These are phyloP conservation scores for Venturia aucupariae DNA, from an alignment of 2,329 filamentous ascomycete species.

Conservation along the genomic window DNA sequence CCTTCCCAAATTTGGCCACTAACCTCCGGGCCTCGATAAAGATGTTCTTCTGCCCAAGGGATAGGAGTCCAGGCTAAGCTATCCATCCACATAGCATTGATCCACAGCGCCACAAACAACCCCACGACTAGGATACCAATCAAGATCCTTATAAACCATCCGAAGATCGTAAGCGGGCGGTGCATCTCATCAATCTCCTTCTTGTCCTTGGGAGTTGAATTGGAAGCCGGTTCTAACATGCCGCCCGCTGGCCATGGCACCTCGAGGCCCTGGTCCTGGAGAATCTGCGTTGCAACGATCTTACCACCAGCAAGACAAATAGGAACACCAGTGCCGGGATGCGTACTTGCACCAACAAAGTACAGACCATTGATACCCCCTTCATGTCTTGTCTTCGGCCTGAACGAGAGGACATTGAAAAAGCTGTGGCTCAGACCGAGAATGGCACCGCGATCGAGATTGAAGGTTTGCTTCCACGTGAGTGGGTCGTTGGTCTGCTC, in stretches of 20 bases:
- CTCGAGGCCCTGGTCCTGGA: slow-evolving; percentile 29
- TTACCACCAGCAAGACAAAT: slow-evolving; percentile 62
- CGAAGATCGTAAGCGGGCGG: background rate
- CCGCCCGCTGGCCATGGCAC: slow-evolving; percentile 32
- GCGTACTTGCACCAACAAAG: slow-evolving; percentile 66
- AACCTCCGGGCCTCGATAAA: background rate
- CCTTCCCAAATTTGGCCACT: background rate
- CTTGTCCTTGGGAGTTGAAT: background rate
- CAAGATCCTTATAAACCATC: background rate
- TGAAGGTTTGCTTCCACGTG: slow-evolving; percentile 59
- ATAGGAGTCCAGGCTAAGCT: background rate
- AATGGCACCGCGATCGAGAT: slow-evolving; percentile 66
- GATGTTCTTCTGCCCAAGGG: slow-evolving; percentile 2
- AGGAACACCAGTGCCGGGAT: slow-evolving; percentile 68
- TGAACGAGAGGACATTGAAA: slow-evolving; percentile 62
- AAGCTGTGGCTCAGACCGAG: slow-evolving; percentile 63
- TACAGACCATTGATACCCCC: slow-evolving; percentile 45
- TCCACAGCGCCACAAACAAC: background rate
- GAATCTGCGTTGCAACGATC: slow-evolving; percentile 47
- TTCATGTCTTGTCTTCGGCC: slow-evolving; percentile 47
- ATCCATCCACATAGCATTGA: slow-evolving; percentile 9
- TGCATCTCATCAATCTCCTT: slow-evolving; percentile 12
- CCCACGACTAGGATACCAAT: background rate
- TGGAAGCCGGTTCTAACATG: background rate
- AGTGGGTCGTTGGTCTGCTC: slow-evolving; percentile 58